These are phyloP conservation scores for Erodium moschatum DNA, from an alignment of 441 rosid genomes.

Conservation along the genomic window DNA sequence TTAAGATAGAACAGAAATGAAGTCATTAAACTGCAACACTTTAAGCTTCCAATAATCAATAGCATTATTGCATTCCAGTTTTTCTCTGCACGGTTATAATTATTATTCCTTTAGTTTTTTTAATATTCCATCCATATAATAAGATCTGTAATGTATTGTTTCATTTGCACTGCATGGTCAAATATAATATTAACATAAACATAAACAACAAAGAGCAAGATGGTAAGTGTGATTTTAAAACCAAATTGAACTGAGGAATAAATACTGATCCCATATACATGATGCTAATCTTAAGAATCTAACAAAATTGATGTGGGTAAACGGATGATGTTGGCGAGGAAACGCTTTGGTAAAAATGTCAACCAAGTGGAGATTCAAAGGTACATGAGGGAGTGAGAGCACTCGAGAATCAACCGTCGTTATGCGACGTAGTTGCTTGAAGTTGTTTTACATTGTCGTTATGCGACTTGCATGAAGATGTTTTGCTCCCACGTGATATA, in stretches of 20 bases:
- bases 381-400: no score
- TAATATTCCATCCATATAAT: not conserved
- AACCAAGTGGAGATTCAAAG: no score
- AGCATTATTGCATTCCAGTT: not conserved
- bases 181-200: not conserved
- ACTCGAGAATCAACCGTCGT: no score
- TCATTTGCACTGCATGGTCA: not conserved
- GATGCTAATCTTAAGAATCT: not conserved
- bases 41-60: not conserved
- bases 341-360: no score
- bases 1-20: constrained; percentile 8
- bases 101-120: not conserved
- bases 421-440: no score
- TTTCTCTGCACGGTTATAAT: not conserved
- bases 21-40: constrained; percentile 10
- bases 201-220: not conserved
- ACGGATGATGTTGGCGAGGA: no score
- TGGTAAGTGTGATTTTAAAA: not conserved
- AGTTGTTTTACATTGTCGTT: no score
- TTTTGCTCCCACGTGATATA: no score
- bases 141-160: not conserved
- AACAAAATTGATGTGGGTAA: not conserved
- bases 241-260: not conserved
- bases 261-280: not conserved
- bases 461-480: no score